These are phyloP conservation scores for Knufia fluminis DNA, from an alignment of 2,329 filamentous ascomycete genomes.

Conservation along the genomic window DNA sequence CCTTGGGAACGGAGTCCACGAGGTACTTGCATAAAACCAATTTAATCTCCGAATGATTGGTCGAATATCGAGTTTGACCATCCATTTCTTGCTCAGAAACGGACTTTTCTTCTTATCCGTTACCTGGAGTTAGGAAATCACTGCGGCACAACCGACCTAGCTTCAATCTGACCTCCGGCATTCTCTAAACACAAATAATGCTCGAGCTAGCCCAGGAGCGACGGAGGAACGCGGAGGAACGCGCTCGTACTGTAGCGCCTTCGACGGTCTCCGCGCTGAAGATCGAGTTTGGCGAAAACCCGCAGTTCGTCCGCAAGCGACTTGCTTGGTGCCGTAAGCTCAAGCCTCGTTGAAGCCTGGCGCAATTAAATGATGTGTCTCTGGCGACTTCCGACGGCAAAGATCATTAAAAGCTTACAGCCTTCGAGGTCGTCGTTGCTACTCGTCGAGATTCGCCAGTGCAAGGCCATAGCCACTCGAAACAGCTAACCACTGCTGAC, in stretches of 20 bases:
- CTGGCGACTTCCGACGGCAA: not conserved
- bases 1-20: not conserved
- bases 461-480: not conserved
- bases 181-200: not conserved
- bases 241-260: slow-evolving; percentile 2
- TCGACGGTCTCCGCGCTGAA: not conserved
- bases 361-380: not conserved
- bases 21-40: not conserved
- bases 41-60: not conserved
- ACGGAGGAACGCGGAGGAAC: no score
- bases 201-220: not conserved
- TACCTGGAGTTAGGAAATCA: not conserved
- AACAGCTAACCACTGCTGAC: not conserved
- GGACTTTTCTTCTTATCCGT: not conserved
- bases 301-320: slow-evolving; percentile 4
- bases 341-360: not conserved
- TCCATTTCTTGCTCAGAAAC: not conserved
- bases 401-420: not conserved
- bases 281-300: slow-evolving; percentile 6
- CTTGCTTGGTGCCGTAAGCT: not conserved
- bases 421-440: not conserved
- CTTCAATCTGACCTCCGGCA: not conserved
- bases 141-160: not conserved
- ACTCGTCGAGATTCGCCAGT: not conserved
- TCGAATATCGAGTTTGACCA: not conserved